phyloP scores from a whole-genome alignment of 176 grass and related monocot genomes.

The Themeda triandra region DNA sequence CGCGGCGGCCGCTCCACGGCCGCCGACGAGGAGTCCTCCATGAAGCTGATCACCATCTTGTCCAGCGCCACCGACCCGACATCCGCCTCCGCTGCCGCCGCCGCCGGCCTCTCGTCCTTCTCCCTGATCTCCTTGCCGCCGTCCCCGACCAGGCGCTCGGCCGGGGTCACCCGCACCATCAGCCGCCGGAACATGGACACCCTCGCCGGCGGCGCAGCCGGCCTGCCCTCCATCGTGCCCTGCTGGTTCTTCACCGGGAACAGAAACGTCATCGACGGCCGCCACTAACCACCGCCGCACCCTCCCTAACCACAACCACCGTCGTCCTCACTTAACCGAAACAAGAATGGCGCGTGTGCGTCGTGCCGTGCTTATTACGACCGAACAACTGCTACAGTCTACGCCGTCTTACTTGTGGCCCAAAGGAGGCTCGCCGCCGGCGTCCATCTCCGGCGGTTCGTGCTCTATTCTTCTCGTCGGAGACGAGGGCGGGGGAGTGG shows the following conservation, averaged over 20 bases:
- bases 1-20: conserved; percentile 47
- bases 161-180: conserved; percentile 44
- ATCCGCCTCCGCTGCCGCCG: conserved; percentile 17
- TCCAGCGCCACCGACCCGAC: conserved; percentile 48
- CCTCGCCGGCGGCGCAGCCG: conserved; percentile 10
- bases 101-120: conserved; percentile 33
- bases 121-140: neutral
- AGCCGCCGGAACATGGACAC: conserved; percentile 59
- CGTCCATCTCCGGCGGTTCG: conserved; percentile 15
- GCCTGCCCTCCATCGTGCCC: conserved; percentile 33
- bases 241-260: conserved; percentile 52
- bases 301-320: conserved; percentile 4
- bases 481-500: neutral
- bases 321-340: neutral
- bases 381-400: neutral
- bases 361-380: neutral
- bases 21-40: conserved; percentile 34
- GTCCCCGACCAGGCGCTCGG: conserved; percentile 10
- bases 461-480: neutral
- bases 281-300: neutral
- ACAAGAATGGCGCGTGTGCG: conserved; percentile 1
- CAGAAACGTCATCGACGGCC: conserved; percentile 44
- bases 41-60: conserved; percentile 69
- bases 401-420: neutral
- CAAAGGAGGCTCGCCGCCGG: neutral